Base-by-base conservation (phyloP, 305 asterid genomes). In the Fraxinus sp. region DNA sequence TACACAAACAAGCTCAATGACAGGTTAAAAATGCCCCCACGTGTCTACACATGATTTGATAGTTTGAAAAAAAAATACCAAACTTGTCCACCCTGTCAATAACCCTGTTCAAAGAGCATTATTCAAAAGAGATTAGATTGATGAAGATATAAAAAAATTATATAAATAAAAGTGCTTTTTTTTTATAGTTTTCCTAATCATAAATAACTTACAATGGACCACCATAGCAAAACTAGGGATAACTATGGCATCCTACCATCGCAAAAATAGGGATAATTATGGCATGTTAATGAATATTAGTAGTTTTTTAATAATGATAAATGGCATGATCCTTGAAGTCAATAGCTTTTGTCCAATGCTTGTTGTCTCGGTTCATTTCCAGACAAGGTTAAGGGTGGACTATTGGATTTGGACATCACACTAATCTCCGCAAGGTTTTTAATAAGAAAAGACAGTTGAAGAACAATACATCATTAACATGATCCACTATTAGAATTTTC, bases 271-370 rank as follows among this genome's bases (percentile, higher is more conserved):
- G 52, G 52, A 44, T 13, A 46, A 46, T 4, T 46, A 46, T 13
- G 57, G 57, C 57, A 46, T 13, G 57, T 3, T 13, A 46, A 26
- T 9, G 13, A 6, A 77, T 32, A 18, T 35, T 57, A 24, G 24
- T 20, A 52, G 44, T 18, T 13, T 13, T 70, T 37, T 3, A 14
- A 57, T 83, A 81, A 86, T 87, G 86, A 80, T 82, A 32, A 83
- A 82, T 82, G 85, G 84, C 75, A 81, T 74, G 77, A 79, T 78
- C 52, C 46, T 79, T 77, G 77, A 85, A 85, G 87, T 82, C 87
- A 81, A 83, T 85, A 28, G 49, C 71, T 84, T 76, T 82, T 57
- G 22, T 52, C 24, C 80, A 70, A 79, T 35, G 85, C 79, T 86
- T 87, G 83, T 80, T 77, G 70, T 77, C 68, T 83, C 82, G 76